Conservation (phyloP, 2,329 filamentous ascomycete species). For the Aspergillus spinulosporus region DNA sequence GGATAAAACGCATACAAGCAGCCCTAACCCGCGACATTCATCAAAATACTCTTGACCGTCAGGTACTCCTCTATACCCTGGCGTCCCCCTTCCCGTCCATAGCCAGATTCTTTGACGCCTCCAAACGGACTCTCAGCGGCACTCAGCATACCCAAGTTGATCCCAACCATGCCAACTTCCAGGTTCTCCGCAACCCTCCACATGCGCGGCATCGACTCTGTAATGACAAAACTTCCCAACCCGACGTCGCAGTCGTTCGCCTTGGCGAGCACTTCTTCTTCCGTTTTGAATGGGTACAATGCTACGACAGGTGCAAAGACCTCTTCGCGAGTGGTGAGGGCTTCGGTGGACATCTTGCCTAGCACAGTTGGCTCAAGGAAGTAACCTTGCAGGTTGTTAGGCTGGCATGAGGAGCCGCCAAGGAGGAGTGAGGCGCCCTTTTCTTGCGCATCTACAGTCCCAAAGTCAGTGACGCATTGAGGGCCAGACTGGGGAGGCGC, state of each 20-base stretch:
- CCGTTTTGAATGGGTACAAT: conserved; percentile 64
- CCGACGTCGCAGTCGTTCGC: conserved; percentile 16
- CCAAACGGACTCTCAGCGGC: conserved; percentile 29
- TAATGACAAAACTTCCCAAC: conserved; percentile 11
- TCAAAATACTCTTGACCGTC: conserved; percentile 10
- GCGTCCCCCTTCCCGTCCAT: conserved; percentile 53
- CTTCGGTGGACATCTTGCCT: conserved; percentile 56
- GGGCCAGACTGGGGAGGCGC: conserved; percentile 27
- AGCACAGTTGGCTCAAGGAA: conserved; percentile 61
- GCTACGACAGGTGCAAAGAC: conserved; percentile 65
- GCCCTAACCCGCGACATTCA: conserved; percentile 6
- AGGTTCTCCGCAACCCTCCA: conserved; percentile 17
- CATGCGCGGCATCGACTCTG: conserved; percentile 11
- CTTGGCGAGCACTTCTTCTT: conserved; percentile 54
- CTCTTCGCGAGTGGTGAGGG: conserved; percentile 60
- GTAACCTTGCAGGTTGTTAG: not conserved
- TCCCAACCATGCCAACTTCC: conserved; percentile 25
- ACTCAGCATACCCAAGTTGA: conserved; percentile 30
- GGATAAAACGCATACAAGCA: not conserved
- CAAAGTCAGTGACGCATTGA: conserved; percentile 15
- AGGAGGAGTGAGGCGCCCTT: conserved; percentile 19
- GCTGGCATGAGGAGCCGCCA: conserved; percentile 63
- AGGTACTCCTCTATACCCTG: conserved; percentile 46
- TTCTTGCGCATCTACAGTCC: conserved; percentile 59
- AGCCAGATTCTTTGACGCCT: conserved; percentile 38